phyloP scores from a whole-genome alignment of 495 filamentous ascomycete genomes.

The Neurospora intermedia region DNA sequence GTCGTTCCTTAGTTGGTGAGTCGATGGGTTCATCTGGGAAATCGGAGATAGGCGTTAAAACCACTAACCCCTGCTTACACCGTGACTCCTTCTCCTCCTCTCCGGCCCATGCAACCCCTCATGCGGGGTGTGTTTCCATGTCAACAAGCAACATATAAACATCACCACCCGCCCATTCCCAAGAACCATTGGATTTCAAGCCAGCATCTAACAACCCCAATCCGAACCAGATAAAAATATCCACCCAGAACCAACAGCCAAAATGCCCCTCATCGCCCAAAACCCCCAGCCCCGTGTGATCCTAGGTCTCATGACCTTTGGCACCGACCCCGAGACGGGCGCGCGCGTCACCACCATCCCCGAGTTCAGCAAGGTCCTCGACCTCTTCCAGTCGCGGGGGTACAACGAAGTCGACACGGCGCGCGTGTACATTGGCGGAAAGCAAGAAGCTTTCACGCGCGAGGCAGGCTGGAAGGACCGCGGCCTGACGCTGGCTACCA shows the following conservation, averaged over 20 bases:
- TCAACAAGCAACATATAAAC: neutral
- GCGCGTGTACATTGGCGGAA: slow-evolving; percentile 57
- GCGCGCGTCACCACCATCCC: slow-evolving; percentile 59
- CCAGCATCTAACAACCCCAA: neutral
- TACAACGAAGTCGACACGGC: slow-evolving; percentile 78
- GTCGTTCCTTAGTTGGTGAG: neutral
- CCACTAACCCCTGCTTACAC: neutral
- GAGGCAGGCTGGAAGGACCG: slow-evolving; percentile 70
- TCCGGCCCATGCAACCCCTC: neutral
- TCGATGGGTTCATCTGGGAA: neutral
- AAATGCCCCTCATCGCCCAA: slow-evolving; percentile 38
- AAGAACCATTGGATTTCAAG: no score
- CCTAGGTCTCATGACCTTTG: slow-evolving; percentile 53
- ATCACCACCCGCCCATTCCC: neutral
- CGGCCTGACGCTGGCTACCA: slow-evolving; percentile 77
- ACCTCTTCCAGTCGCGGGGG: slow-evolving; percentile 59
- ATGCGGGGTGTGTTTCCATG: neutral
- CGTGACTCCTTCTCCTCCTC: no score
- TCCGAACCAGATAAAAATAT: neutral
- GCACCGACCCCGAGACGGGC: slow-evolving; percentile 41
- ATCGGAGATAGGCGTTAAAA: neutral
- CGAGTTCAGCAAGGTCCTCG: slow-evolving; percentile 55
- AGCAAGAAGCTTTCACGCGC: slow-evolving; percentile 74
- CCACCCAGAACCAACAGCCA: neutral
- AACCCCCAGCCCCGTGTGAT: slow-evolving; percentile 40